These are phyloP conservation scores for Eucalyptus paniculata DNA, from an alignment of 345 rosid species.

Conservation along the genomic window DNA sequence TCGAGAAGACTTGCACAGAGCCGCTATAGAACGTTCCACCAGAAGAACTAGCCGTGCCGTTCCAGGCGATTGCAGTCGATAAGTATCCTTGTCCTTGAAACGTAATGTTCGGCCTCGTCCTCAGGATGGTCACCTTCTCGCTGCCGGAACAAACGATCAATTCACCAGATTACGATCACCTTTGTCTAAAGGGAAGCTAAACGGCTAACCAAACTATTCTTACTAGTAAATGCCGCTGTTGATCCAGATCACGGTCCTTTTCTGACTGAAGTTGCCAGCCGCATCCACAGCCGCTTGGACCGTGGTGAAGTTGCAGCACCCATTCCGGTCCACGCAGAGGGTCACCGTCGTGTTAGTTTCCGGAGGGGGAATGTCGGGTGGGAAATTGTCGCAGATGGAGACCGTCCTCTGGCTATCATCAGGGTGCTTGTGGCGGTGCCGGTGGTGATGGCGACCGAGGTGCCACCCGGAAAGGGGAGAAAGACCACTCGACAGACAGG, in stretches of 20 bases:
- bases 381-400: constrained; percentile 67
- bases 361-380: constrained; percentile 46
- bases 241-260: constrained; percentile 62
- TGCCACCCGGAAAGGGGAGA: neutral
- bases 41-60: constrained; percentile 70
- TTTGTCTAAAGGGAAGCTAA: neutral
- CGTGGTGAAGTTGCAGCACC: constrained; percentile 81
- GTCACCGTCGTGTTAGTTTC: constrained; percentile 55
- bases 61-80: constrained; percentile 81
- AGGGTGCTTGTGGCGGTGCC: neutral
- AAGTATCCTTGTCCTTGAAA: constrained; percentile 86
- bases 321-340: constrained; percentile 66
- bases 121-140: constrained; percentile 63
- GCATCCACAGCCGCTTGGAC: constrained; percentile 78
- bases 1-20: constrained; percentile 70
- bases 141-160: constrained; percentile 3
- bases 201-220: neutral
- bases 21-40: constrained; percentile 69
- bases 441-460: neutral
- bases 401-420: constrained; percentile 1
- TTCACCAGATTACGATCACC: neutral
- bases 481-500: neutral
- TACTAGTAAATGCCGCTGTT: constrained; percentile 82
- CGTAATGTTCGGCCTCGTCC: constrained; percentile 62
- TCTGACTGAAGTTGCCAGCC: constrained; percentile 35